A percentile compares a stretch with the other conserved stretches of the same genome.
Evolutionary conservation across 805 yeast species (phyloP).

Genomic region (Ogataea pini): DNA sequence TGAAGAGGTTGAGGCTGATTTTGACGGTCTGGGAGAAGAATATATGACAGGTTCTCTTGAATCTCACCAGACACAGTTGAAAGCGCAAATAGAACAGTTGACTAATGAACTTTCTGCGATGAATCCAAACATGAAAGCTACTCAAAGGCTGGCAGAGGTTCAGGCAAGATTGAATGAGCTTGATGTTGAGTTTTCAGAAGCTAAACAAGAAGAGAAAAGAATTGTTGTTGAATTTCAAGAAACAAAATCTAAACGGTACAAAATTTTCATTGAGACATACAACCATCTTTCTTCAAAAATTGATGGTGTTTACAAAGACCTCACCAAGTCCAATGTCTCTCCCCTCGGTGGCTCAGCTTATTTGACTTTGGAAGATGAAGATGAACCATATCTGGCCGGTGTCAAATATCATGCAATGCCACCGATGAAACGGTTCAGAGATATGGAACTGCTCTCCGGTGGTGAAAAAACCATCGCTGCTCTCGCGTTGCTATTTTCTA

Average conservation of each 20-base stretch:
- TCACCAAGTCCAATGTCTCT: constrained; percentile 69
- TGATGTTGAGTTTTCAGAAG: constrained; percentile 62
- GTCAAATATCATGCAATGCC: constrained; percentile 93
- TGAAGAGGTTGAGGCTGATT: constrained; percentile 58
- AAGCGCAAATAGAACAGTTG: constrained; percentile 37
- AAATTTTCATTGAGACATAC: constrained; percentile 69
- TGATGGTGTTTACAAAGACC: constrained; percentile 78
- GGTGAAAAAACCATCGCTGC: constrained; percentile 98
- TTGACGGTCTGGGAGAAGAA: constrained; percentile 43
- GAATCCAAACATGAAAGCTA: constrained; percentile 82
- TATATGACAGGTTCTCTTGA: constrained; percentile 39
- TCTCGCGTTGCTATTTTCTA: constrained; percentile 83
- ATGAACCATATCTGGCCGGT: constrained; percentile 84
- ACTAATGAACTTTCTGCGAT: constrained; percentile 44
- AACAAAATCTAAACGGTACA: constrained; percentile 59
- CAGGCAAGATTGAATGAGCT: constrained; percentile 57
- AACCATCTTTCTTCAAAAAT: constrained; percentile 72
- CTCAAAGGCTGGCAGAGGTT: constrained; percentile 71
- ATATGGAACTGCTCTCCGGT: constrained; percentile 90
- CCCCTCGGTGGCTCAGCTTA: constrained; percentile 94
- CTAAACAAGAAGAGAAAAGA: constrained; percentile 60
- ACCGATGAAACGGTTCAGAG: constrained; percentile 89
- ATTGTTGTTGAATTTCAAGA: constrained; percentile 56
- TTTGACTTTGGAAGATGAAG: constrained; percentile 81
- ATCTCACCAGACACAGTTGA: constrained; percentile 27